Percentiles rank a stretch among this genome's conserved stretches.
These are phyloP conservation scores for Stephania cephalantha DNA, from an alignment of 164 flowering plant genomes.

Conservation along the genomic window DNA sequence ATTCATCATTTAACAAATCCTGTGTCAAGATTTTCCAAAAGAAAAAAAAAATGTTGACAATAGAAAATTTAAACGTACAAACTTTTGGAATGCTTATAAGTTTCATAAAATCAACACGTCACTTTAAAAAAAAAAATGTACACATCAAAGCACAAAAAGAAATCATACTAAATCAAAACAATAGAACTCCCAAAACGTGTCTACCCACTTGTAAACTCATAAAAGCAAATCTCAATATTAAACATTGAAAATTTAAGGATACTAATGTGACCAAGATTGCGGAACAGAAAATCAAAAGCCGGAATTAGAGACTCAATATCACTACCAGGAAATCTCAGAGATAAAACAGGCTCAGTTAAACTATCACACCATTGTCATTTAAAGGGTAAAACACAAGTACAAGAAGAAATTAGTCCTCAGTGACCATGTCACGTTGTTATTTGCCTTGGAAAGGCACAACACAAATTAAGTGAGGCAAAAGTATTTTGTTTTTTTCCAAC, in stretches of 20 bases:
- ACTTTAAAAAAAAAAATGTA: too few relatives aligned
- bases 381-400: too few relatives aligned
- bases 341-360: too few relatives aligned
- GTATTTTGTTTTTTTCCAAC: neutral
- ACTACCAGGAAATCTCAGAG: neutral
- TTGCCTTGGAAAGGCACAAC: neutral
- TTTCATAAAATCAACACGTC: neutral
- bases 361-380: too few relatives aligned
- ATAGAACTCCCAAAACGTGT: neutral
- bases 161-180: neutral
- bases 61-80: too few relatives aligned
- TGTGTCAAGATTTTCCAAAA: too few relatives aligned
- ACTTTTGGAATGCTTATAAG: neutral
- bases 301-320: neutral
- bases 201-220: neutral
- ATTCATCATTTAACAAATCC: too few relatives aligned
- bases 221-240: too few relatives aligned
- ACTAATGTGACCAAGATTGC: neutral
- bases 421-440: neutral
- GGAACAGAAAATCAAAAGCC: neutral
- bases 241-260: neutral
- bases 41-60: too few relatives aligned
- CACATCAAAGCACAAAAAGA: too few relatives aligned
- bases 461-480: neutral
- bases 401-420: neutral